Percentiles rank a stretch among this genome's conserved stretches.
Evolutionary conservation across 805 yeast genomes (phyloP).

Genomic region (Kazachstania bromeliacearum): DNA sequence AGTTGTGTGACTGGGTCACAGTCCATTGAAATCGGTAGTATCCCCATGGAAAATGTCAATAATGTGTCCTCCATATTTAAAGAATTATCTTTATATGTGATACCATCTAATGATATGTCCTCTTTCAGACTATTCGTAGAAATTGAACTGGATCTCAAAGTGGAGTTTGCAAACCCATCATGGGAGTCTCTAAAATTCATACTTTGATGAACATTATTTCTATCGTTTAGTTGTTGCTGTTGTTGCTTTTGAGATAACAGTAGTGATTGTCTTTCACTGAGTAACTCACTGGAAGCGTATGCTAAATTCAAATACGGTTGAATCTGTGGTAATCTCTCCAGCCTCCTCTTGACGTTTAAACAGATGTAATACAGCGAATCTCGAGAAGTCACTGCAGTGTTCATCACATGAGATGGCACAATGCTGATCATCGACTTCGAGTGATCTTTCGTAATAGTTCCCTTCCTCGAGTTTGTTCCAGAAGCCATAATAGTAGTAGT

Average conservation of each 20-base stretch:
- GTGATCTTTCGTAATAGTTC: neutral
- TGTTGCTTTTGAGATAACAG: slow-evolving; percentile 34
- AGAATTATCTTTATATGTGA: slow-evolving; percentile 21
- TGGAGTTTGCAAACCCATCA: too few relatives aligned
- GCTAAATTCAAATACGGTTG: slow-evolving; percentile 59
- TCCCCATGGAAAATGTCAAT: slow-evolving; percentile 65
- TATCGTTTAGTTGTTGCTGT: slow-evolving; percentile 13
- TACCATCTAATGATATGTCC: slow-evolving; percentile 17
- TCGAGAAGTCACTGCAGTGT: slow-evolving; percentile 48
- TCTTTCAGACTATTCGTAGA: slow-evolving; percentile 32
- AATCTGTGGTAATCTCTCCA: slow-evolving; percentile 56
- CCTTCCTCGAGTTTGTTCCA: neutral
- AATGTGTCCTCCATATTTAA: slow-evolving; percentile 26
- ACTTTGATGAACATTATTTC: too few relatives aligned
- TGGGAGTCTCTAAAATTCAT: slow-evolving; percentile 14
- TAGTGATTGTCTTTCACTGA: slow-evolving; percentile 64
- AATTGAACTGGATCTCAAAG: slow-evolving; percentile 27
- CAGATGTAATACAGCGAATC: slow-evolving; percentile 70
- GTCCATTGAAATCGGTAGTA: slow-evolving; percentile 58
- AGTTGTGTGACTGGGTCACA: slow-evolving; percentile 91
- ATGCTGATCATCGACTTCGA: slow-evolving; percentile 6
- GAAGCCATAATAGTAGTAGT: too few relatives aligned
- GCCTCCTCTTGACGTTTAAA: slow-evolving; percentile 41
- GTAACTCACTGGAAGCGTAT: slow-evolving; percentile 52
- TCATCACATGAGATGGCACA: slow-evolving; percentile 41